Conservation (phyloP, 2,329 filamentous ascomycete genomes). For the Xylaria sp. region DNA sequence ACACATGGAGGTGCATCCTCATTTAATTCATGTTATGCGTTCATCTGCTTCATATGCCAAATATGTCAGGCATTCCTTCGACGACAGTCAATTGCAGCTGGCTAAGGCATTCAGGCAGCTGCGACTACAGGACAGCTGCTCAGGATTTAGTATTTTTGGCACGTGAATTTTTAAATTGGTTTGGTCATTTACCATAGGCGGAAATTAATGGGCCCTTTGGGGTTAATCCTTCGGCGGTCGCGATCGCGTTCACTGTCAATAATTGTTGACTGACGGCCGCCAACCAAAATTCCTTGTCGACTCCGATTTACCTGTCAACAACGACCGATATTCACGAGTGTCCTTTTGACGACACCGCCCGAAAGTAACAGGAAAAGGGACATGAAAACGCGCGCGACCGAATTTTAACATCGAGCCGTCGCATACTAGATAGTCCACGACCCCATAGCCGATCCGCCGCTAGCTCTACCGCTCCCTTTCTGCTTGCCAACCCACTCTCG, state of each 20-base stretch:
- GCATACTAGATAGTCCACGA: slow-evolving; percentile 4
- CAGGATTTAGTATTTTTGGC: not conserved
- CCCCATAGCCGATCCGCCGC: slow-evolving; percentile 14
- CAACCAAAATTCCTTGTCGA: slow-evolving; percentile 21
- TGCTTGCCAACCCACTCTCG: slow-evolving; percentile 10
- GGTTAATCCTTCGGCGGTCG: slow-evolving; percentile 5
- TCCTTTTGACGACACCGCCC: not conserved
- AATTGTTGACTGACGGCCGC: slow-evolving; percentile 25
- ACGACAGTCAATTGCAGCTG: not conserved
- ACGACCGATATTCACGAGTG: slow-evolving; percentile 16
- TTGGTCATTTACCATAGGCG: not conserved
- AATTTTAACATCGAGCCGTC: not conserved
- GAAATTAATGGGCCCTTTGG: not conserved
- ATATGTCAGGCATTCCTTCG: too few species aligned
- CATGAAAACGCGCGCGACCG: slow-evolving; percentile 9
- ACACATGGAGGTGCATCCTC: too few species aligned
- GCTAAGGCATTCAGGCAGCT: not conserved
- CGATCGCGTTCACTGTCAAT: slow-evolving; percentile 21
- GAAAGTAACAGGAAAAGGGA: not conserved
- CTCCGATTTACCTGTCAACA: slow-evolving; percentile 27
- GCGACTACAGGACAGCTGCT: not conserved
- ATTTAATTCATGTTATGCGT: too few species aligned
- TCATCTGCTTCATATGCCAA: too few species aligned
- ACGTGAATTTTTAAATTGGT: slow-evolving; percentile 22
- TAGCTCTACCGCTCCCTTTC: slow-evolving; percentile 11